phyloP scores from a whole-genome alignment of 1,284 basidiomycete genomes.

The Heliocybe sulcata region DNA sequence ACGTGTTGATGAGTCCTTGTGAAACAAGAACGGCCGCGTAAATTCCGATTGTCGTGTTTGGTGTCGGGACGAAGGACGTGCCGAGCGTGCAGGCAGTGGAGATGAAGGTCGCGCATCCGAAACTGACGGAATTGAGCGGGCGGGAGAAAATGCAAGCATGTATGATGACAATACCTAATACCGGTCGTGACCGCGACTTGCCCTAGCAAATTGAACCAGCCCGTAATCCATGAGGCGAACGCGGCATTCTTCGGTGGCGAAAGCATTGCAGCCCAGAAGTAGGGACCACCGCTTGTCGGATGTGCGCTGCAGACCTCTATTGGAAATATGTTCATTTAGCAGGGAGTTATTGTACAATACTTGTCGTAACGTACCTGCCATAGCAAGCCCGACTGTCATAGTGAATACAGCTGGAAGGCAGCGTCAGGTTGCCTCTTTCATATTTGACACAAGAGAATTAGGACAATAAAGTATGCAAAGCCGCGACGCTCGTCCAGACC shows the following conservation, averaged over 20 bases:
- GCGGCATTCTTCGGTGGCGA: slow-evolving; percentile 46
- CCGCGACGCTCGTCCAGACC: too few species aligned
- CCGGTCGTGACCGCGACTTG: slow-evolving; percentile 75
- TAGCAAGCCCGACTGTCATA: slow-evolving; percentile 57
- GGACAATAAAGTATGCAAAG: too few species aligned
- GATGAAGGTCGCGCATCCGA: slow-evolving; percentile 63
- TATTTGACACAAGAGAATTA: too few species aligned
- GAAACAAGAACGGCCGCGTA: slow-evolving; percentile 62
- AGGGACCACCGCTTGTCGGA: slow-evolving; percentile 69
- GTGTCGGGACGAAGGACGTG: slow-evolving; percentile 46
- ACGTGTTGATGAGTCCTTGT: slow-evolving; percentile 68
- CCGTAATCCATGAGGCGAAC: slow-evolving; percentile 63
- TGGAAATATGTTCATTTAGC: background rate
- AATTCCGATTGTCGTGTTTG: slow-evolving; percentile 60
- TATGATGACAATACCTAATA: slow-evolving; percentile 38
- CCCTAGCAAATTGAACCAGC: slow-evolving; percentile 72
- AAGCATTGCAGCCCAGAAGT: slow-evolving; percentile 73
- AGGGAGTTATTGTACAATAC: background rate
- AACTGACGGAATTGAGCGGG: slow-evolving; percentile 27
- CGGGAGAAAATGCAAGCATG: background rate
- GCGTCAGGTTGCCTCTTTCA: background rate
- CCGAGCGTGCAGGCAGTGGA: slow-evolving; percentile 55
- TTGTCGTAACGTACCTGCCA: slow-evolving; percentile 43
- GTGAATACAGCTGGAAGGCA: slow-evolving; percentile 46
- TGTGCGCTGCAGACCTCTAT: slow-evolving; percentile 66